These are phyloP conservation scores for Anastatica hierochuntica DNA, from an alignment of 345 rosid genomes.

Conservation along the genomic window DNA sequence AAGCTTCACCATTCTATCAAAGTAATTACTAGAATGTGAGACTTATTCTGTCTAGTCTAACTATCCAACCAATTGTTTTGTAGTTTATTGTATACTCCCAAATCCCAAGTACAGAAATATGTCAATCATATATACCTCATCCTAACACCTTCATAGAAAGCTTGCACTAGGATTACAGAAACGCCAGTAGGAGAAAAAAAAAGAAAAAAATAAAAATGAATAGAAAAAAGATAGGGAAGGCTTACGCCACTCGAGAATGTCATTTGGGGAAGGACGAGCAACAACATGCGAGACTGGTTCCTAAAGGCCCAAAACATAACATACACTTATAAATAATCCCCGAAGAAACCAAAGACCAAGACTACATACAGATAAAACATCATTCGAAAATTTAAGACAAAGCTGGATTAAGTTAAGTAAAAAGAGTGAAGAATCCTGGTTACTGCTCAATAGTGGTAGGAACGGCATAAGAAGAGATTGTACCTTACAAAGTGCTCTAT, in stretches of 20 bases:
- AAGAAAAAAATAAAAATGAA: not conserved
- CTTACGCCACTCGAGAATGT: slow-evolving; percentile 99
- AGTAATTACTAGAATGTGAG: not conserved
- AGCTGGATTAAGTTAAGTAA: not conserved
- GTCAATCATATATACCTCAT: slow-evolving; percentile 8
- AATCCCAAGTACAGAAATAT: not conserved
- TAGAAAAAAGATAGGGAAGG: slow-evolving; percentile 12
- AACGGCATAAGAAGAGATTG: not conserved
- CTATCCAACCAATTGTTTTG: not conserved
- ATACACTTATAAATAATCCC: slow-evolving; percentile 1
- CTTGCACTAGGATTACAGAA: not conserved
- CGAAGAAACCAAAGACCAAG: not conserved
- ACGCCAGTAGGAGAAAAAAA: not conserved
- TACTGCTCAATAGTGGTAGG: not conserved
- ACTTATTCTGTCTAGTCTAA: not conserved
- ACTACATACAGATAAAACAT: not conserved
- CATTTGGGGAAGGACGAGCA: slow-evolving; percentile 86
- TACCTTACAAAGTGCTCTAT: slow-evolving; percentile 92
- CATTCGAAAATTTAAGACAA: not conserved
- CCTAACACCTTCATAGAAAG: not conserved
- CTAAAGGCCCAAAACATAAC: slow-evolving; percentile 37
- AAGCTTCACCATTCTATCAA: slow-evolving; percentile 1
- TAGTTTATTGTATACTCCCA: not conserved
- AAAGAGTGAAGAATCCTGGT: not conserved
- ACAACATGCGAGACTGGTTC: slow-evolving; percentile 91